These are phyloP conservation scores for Gossypium turneri DNA, from an alignment of 345 rosid genomes.

Conservation along the genomic window DNA sequence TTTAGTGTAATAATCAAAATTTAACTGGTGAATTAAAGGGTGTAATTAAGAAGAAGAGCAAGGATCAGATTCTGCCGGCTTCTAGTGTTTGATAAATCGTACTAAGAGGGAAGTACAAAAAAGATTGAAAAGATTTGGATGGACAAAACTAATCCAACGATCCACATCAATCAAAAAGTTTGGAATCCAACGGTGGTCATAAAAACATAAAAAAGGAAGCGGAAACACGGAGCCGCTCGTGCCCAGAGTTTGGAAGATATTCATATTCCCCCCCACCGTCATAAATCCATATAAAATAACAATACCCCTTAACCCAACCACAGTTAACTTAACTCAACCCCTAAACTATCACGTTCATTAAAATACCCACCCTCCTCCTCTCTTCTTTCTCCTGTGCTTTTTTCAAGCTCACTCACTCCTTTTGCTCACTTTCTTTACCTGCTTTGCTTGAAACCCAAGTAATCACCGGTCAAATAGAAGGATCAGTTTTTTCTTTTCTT, in stretches of 20 bases:
- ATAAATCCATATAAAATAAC: background rate
- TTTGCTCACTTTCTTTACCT: background rate
- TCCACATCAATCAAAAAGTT: conserved; percentile 19
- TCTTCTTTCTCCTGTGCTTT: background rate
- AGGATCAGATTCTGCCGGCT: conserved; percentile 4
- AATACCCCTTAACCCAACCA: conserved; percentile 33
- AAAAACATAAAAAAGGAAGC: conserved; percentile 30
- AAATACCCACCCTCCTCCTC: background rate
- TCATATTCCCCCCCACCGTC: conserved; percentile 8
- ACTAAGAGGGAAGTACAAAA: conserved; percentile 9
- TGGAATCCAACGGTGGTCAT: conserved; percentile 27
- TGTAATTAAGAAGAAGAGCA: background rate
- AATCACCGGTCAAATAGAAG: background rate
- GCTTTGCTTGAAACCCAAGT: conserved; percentile 9
- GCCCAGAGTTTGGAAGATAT: conserved; percentile 74
- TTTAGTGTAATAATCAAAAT: background rate
- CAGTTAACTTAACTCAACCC: conserved; percentile 31
- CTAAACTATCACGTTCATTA: background rate
- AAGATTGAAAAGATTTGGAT: background rate
- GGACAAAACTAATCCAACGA: conserved; percentile 23
- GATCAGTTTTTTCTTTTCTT: background rate
- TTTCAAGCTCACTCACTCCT: background rate
- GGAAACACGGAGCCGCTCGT: conserved; percentile 76
- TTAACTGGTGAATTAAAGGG: background rate
- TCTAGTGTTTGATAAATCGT: background rate